These are phyloP conservation scores for Metarhizium anisopliae DNA, from an alignment of 2,329 filamentous ascomycete genomes.

Conservation along the genomic window DNA sequence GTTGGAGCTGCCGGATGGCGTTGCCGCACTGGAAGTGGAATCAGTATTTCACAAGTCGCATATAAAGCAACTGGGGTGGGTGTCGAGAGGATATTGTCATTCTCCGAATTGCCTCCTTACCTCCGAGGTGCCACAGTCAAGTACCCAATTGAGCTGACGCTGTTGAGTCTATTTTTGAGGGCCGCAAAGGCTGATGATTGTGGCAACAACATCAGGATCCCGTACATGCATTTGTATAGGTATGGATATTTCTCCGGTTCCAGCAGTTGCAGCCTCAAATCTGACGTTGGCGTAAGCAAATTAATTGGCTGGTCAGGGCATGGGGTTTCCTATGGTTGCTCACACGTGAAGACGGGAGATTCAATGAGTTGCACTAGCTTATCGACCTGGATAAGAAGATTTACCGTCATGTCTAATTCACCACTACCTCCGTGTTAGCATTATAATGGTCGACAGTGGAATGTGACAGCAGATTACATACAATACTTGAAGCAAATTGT, in stretches of 20 bases:
- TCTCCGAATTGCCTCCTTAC: constrained; percentile 42
- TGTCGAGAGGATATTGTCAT: not conserved
- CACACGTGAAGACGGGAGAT: constrained; percentile 95
- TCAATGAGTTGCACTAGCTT: constrained; percentile 95
- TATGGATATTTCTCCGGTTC: constrained; percentile 94
- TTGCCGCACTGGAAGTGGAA: constrained; percentile 27
- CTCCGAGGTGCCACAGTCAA: constrained; percentile 71
- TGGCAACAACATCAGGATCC: constrained; percentile 93
- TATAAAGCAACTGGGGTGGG: not conserved
- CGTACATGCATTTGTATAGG: constrained; percentile 95
- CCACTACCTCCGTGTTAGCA: constrained; percentile 46
- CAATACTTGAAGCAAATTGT: constrained; percentile 94
- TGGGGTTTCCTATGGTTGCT: constrained; percentile 20
- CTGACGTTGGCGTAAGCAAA: constrained; percentile 32
- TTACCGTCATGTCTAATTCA: constrained; percentile 97
- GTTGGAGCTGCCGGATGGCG: constrained; percentile 40
- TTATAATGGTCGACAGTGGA: not conserved
- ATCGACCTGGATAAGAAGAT: constrained; percentile 97
- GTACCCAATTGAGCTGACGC: constrained; percentile 93
- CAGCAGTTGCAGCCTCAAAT: constrained; percentile 86
- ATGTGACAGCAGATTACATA: constrained; percentile 30
- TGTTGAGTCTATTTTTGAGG: constrained; percentile 91
- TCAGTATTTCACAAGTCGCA: not conserved
- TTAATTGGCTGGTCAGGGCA: not conserved
- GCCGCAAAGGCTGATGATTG: constrained; percentile 96